These are phyloP conservation scores for Darksidea phi DNA, from an alignment of 495 filamentous ascomycete genomes.

Conservation along the genomic window DNA sequence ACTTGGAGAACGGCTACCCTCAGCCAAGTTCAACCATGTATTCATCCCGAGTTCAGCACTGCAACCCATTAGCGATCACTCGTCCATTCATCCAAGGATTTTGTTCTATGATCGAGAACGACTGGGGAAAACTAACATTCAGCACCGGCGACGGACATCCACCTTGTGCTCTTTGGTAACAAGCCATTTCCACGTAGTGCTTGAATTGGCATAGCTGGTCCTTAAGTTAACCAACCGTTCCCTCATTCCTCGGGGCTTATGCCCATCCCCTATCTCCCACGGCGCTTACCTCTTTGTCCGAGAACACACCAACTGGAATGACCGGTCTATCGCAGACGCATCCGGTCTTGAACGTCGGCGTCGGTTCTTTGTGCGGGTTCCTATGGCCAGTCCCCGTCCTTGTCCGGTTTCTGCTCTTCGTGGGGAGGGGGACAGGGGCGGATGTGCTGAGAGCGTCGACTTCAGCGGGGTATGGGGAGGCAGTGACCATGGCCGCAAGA, in stretches of 20 bases:
- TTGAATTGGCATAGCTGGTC: conserved; percentile 27
- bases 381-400: background rate
- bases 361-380: conserved; percentile 24
- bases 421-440: background rate
- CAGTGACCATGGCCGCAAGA: conserved; percentile 5
- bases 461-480: conserved; percentile 5
- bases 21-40: too few relatives aligned
- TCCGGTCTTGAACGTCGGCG: conserved; percentile 19
- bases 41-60: too few relatives aligned
- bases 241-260: too few relatives aligned
- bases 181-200: conserved; percentile 11
- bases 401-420: background rate
- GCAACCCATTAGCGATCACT: too few relatives aligned
- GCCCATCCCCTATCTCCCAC: background rate
- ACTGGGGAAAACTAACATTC: background rate
- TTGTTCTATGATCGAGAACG: too few relatives aligned
- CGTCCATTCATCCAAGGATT: too few relatives aligned
- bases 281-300: conserved; percentile 6
- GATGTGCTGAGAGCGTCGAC: background rate
- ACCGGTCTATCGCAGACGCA: conserved; percentile 20
- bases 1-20: too few relatives aligned
- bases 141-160: conserved; percentile 16
- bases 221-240: too few relatives aligned
- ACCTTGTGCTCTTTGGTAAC: conserved; percentile 17
- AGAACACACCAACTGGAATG: conserved; percentile 17